Evolutionary conservation across 805 yeast genomes (phyloP).

Genomic region (Metschnikowia kunwiensis): DNA sequence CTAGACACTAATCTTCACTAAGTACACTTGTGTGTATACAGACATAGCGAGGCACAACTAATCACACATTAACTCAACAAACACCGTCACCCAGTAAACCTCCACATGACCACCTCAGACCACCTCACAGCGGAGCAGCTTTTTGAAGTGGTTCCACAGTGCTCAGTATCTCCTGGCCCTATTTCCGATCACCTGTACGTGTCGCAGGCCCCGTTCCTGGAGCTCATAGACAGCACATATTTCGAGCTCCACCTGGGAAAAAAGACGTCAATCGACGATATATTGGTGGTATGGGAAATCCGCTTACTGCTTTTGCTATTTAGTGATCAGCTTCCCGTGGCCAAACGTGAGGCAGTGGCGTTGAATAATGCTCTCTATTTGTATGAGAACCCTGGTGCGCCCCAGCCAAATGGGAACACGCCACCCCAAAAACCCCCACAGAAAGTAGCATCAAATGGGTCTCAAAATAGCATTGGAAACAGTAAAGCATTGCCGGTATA

Average conservation of each 20-base stretch:
- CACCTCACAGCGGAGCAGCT: slow-evolving; percentile 2
- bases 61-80: no score
- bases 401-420: not conserved
- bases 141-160: slow-evolving; percentile 4
- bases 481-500: slow-evolving; percentile 18
- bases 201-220: slow-evolving; percentile 6
- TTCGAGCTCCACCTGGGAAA: slow-evolving; percentile 7
- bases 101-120: not conserved
- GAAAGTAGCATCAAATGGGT: no score
- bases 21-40: no score
- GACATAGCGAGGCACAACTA: no score
- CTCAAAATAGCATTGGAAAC: no score
- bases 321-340: slow-evolving; percentile 27
- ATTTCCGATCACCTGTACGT: slow-evolving; percentile 8
- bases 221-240: slow-evolving; percentile 14
- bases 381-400: slow-evolving; percentile 25
- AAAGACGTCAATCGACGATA: slow-evolving; percentile 9
- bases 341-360: slow-evolving; percentile 37
- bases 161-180: slow-evolving; percentile 1
- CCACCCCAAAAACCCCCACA: not conserved
- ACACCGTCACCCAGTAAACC: no score
- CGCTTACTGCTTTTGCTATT: slow-evolving; percentile 32
- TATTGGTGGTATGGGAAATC: slow-evolving; percentile 33
- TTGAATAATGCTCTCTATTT: slow-evolving; percentile 35
- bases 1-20: no score